Percentiles rank a stretch among this genome's conserved stretches.
Conservation (phyloP, 495 filamentous ascomycete species). For the Penicillium dipodomyicola region DNA sequence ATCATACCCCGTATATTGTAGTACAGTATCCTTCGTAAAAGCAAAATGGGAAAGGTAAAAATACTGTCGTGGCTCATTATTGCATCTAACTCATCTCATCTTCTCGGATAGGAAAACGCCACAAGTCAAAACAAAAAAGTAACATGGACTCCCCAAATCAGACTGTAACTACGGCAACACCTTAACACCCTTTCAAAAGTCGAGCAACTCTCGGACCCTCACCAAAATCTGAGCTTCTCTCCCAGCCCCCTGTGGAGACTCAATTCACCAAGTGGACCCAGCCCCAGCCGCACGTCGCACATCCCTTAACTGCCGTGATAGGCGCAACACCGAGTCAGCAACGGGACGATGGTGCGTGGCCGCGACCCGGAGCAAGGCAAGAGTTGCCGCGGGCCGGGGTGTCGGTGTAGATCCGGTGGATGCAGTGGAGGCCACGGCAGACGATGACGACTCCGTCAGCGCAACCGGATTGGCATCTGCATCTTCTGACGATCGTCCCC, state of each 20-base stretch:
- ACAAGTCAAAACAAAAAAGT: neutral
- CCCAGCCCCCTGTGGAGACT: conserved; percentile 8
- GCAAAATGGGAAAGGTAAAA: neutral
- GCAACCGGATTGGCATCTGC: conserved; percentile 1
- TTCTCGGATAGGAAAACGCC: conserved; percentile 1
- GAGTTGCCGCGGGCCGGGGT: conserved; percentile 13
- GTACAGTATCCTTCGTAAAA: neutral
- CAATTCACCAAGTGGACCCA: conserved; percentile 16
- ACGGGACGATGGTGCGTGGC: conserved; percentile 25
- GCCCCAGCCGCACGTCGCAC: conserved; percentile 13
- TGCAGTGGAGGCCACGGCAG: conserved; percentile 1
- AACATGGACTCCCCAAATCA: neutral
- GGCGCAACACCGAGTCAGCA: conserved; percentile 20
- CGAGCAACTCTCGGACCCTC: neutral
- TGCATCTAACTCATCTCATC: conserved; percentile 1
- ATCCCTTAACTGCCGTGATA: conserved; percentile 22
- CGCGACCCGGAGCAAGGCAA: conserved; percentile 23
- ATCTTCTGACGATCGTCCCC: conserved; percentile 17
- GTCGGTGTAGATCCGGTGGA: neutral
- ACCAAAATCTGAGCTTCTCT: neutral
- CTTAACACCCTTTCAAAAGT: neutral
- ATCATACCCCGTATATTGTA: no score
- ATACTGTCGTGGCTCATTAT: conserved; percentile 1
- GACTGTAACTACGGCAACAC: neutral
- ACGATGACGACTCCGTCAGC: conserved; percentile 9